Conservation (phyloP, 2,329 filamentous ascomycete species). For the Fusarium temperatum region DNA sequence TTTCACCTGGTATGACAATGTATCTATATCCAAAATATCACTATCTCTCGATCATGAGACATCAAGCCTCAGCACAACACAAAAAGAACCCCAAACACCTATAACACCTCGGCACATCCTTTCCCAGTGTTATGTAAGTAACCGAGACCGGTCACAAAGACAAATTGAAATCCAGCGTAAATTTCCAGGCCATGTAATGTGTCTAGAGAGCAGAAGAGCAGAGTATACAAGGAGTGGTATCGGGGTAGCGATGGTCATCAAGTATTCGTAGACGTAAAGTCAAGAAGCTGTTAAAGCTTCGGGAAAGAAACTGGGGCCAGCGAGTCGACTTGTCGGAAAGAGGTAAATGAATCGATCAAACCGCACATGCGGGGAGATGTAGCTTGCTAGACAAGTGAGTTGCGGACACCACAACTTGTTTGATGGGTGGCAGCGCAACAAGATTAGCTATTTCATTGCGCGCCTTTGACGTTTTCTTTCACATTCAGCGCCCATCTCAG, state of each 20-base stretch:
- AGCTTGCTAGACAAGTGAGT: not conserved
- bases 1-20: constrained; percentile 1
- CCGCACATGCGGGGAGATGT: not conserved
- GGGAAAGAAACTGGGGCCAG: constrained; percentile 5
- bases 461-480: constrained; percentile 67
- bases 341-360: not conserved
- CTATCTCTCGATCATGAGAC: constrained; percentile 3
- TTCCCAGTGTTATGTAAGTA: constrained; percentile 13
- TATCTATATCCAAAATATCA: constrained; percentile 8
- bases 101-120: constrained; percentile 32
- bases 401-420: not conserved
- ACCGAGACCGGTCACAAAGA: constrained; percentile 26
- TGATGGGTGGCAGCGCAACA: not conserved
- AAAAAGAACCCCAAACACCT: constrained; percentile 37
- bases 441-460: constrained; percentile 51
- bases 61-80: constrained; percentile 19
- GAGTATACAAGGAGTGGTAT: constrained; percentile 40
- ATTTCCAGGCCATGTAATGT: constrained; percentile 40
- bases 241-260: constrained; percentile 31
- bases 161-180: constrained; percentile 35
- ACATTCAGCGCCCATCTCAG: constrained; percentile 78
- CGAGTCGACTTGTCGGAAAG: not conserved
- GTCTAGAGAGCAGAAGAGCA: constrained; percentile 29
- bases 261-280: constrained; percentile 30
- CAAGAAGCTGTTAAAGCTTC: constrained; percentile 13